Evolutionary conservation across 108 stramenopile species (phyloP), one percentile per base, ranked within the genome.

Genomic region (Hondaea fermentalgiana): DNA sequence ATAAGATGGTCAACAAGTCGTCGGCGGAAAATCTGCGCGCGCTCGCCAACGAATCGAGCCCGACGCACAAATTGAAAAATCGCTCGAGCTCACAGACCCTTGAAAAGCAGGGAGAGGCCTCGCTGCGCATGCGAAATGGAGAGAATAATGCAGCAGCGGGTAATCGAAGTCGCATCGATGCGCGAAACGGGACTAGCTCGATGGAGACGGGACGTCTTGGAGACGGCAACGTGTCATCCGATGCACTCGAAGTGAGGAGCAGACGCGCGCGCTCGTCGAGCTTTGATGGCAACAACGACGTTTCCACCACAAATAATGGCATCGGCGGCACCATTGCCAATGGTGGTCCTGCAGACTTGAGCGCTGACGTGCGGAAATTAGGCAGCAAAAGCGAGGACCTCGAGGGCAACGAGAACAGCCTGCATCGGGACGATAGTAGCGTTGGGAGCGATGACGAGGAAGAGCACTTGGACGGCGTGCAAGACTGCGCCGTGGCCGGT

Each of bases 401-500:
- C 64, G 64, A 69, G 4, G 35, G 35, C 25, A 42, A 28, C 17
- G 64, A 69, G 64, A 42, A 1, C 25, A 69, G 64, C 64, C 25
- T 69, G 64, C 25, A 69, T 17, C 42, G 25, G 42, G 64, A 69
- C 25, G 42, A 42, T 17, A 23, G 64, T 10, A 8, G 42, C 35
- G 17, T 8, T 10, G 64, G 25, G 35, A 23, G 25, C 42, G 76
- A 47, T 43, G 45, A 53, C 76, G 76, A 83, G 51, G 76, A 83
- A 0, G 76, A 83, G 23, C 76, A 83, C 76, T 4, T 83, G 19
- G 76, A 83, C 51, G 76, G 76, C 28, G 28, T 83, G 17, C 76
- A 83, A 23, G 76, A 83, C 23, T 83, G 76, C 51, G 76, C 76
- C 76, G 51, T 83, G 45, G 76, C 76, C 6, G 76, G 76, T 16